phyloP scores from a whole-genome alignment of 1,284 basidiomycete genomes.

The Ceratobasidium sp. region DNA sequence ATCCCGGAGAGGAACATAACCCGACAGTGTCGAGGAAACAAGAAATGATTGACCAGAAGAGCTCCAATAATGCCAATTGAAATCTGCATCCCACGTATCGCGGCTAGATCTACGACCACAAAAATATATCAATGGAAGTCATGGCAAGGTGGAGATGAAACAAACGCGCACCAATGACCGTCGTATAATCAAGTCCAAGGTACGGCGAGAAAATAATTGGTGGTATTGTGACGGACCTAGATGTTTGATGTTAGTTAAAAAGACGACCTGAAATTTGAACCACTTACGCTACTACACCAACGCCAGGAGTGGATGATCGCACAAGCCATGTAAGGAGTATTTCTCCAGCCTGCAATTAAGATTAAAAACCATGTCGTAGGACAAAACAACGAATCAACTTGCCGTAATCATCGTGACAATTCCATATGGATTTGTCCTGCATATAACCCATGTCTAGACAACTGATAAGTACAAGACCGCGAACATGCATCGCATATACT shows the following conservation, averaged over 20 bases:
- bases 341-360: constrained; percentile 56
- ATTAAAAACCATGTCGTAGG: background rate
- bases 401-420: constrained; percentile 64
- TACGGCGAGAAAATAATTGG: constrained; percentile 62
- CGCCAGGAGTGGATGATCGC: constrained; percentile 60
- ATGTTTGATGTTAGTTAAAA: background rate
- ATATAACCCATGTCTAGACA: constrained; percentile 41
- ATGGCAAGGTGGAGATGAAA: background rate
- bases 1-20: constrained; percentile 65
- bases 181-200: constrained; percentile 23
- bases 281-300: constrained; percentile 66
- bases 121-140: background rate
- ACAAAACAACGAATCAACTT: background rate
- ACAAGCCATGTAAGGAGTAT: constrained; percentile 66
- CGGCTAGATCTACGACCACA: constrained; percentile 60
- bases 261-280: background rate
- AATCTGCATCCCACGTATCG: constrained; percentile 63
- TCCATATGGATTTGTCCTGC: constrained; percentile 62
- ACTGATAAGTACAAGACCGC: too few species aligned
- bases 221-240: constrained; percentile 65
- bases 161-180: constrained; percentile 28
- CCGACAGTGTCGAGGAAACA: constrained; percentile 67
- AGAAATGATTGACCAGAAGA: constrained; percentile 63
- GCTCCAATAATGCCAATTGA: constrained; percentile 65
- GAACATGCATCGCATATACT: background rate